Evolutionary conservation across 2,329 filamentous ascomycete genomes (phyloP).

Genomic region (Microdochium bolleyi): DNA sequence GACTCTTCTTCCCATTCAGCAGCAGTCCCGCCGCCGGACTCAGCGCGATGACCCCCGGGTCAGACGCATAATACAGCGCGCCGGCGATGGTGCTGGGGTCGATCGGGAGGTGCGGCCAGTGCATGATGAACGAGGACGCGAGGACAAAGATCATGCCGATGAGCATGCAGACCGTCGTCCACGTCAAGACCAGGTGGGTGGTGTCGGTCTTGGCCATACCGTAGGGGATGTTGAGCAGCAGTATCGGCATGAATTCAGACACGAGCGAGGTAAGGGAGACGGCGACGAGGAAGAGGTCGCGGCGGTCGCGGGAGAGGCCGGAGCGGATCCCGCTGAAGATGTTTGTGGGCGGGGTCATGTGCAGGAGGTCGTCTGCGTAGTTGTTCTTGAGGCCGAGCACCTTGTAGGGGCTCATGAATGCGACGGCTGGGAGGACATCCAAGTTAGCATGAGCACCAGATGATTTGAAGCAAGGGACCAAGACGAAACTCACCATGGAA

Average conservation of each 20-base stretch:
- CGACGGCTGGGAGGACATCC: constrained; percentile 21
- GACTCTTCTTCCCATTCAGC: neutral
- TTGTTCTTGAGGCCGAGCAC: constrained; percentile 27
- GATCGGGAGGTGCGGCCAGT: constrained; percentile 33
- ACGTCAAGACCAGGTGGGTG: constrained; percentile 29
- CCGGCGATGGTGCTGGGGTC: constrained; percentile 33
- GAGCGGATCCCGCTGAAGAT: constrained; percentile 31
- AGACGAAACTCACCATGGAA: constrained; percentile 9
- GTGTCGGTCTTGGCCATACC: constrained; percentile 28
- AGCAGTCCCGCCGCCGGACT: neutral
- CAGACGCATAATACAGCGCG: constrained; percentile 28
- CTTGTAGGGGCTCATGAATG: constrained; percentile 29
- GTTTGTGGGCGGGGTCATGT: constrained; percentile 28
- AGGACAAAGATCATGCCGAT: constrained; percentile 29
- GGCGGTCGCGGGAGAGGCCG: constrained; percentile 16
- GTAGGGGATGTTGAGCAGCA: constrained; percentile 38
- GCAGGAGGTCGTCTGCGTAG: constrained; percentile 27
- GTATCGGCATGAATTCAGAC: constrained; percentile 36
- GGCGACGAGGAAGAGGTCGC: constrained; percentile 24
- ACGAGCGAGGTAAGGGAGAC: constrained; percentile 30
- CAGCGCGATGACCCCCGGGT: neutral
- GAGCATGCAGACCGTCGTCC: constrained; percentile 25
- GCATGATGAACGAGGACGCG: constrained; percentile 24
- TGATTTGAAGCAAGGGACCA: neutral
- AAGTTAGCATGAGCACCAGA: neutral